Evolutionary conservation across 257 asterid species (phyloP).

Genomic region (Cordia subcordata): DNA sequence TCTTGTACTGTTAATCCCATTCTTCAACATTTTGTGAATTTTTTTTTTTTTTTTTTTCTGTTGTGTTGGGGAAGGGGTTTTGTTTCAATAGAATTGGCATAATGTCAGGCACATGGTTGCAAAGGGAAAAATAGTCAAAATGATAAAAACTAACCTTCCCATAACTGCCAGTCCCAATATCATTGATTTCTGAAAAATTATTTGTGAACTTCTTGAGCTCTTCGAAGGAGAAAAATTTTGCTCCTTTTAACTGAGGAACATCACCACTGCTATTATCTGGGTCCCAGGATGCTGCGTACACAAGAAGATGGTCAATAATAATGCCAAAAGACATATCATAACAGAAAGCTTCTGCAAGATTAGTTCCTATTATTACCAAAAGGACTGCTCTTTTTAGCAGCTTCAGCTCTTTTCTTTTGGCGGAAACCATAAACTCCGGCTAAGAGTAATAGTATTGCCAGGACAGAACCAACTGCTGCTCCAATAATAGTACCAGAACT

Average conservation of each 20-base stretch:
- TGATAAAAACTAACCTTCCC: constrained; percentile 58
- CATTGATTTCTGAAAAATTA: constrained; percentile 59
- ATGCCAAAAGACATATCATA: not conserved
- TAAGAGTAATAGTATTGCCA: constrained; percentile 40
- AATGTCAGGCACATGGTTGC: too few relatives aligned
- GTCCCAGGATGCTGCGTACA: constrained; percentile 74
- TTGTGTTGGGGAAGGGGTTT: too few relatives aligned
- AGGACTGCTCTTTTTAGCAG: constrained; percentile 63
- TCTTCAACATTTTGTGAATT: too few relatives aligned
- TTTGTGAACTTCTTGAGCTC: constrained; percentile 71
- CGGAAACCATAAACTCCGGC: constrained; percentile 72
- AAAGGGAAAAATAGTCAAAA: not conserved
- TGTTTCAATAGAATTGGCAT: too few relatives aligned
- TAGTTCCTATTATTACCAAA: constrained; percentile 47
- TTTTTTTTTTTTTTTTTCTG: too few relatives aligned
- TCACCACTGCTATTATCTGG: constrained; percentile 53
- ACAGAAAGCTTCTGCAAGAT: not conserved
- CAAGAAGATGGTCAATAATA: constrained; percentile 11
- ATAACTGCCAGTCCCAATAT: constrained; percentile 78
- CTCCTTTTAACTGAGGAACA: constrained; percentile 79
- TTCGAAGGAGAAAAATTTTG: constrained; percentile 62
- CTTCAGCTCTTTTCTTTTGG: constrained; percentile 70
- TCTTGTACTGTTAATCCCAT: too few relatives aligned
- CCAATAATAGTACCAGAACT: constrained; percentile 48
- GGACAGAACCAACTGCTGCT: constrained; percentile 55